Percentiles rank a stretch among this genome's conserved stretches.
phyloP scores from a whole-genome alignment of 1,139 yeast species.

The Yamadazyma mexicana region DNA sequence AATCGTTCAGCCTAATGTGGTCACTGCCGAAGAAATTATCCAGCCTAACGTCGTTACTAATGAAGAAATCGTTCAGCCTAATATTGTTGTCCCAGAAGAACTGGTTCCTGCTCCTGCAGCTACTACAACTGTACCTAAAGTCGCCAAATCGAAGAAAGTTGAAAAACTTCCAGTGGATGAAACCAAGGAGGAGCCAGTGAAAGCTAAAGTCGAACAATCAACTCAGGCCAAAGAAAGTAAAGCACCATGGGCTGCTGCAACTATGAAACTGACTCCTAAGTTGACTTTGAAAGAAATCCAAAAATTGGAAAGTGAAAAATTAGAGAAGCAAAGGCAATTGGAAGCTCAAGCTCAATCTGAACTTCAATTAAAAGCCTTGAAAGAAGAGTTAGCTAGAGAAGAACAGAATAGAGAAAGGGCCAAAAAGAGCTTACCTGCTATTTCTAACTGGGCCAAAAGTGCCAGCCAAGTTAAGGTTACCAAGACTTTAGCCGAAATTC shows the following conservation, averaged over 20 bases:
- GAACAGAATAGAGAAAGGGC: slow-evolving; percentile 21
- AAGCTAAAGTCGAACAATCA: slow-evolving; percentile 3
- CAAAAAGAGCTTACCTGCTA: slow-evolving; percentile 41
- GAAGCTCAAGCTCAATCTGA: slow-evolving; percentile 30
- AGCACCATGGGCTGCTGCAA: slow-evolving; percentile 60
- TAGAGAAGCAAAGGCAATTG: slow-evolving; percentile 36
- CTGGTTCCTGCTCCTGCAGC: neutral
- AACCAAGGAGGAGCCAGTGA: neutral
- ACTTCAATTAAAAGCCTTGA: slow-evolving; percentile 16
- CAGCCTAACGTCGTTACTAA: slow-evolving; percentile 4
- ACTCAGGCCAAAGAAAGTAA: slow-evolving; percentile 16
- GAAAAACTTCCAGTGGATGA: too few species aligned
- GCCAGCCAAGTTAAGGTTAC: slow-evolving; percentile 20
- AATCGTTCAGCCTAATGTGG: slow-evolving; percentile 13
- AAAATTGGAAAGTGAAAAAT: slow-evolving; percentile 60
- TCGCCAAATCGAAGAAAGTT: too few species aligned
- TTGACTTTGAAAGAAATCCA: slow-evolving; percentile 71
- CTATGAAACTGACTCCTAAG: slow-evolving; percentile 32
- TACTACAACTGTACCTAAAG: neutral
- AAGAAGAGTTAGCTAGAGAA: slow-evolving; percentile 21
- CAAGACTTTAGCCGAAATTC: slow-evolving; percentile 49
- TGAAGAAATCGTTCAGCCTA: too few species aligned
- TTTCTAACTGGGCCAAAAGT: slow-evolving; percentile 57
- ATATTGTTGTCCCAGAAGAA: slow-evolving; percentile 2
- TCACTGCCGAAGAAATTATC: slow-evolving; percentile 6